Base-by-base conservation (phyloP, 176 grass and related monocot species). In the Sorghum bicolor region DNA sequence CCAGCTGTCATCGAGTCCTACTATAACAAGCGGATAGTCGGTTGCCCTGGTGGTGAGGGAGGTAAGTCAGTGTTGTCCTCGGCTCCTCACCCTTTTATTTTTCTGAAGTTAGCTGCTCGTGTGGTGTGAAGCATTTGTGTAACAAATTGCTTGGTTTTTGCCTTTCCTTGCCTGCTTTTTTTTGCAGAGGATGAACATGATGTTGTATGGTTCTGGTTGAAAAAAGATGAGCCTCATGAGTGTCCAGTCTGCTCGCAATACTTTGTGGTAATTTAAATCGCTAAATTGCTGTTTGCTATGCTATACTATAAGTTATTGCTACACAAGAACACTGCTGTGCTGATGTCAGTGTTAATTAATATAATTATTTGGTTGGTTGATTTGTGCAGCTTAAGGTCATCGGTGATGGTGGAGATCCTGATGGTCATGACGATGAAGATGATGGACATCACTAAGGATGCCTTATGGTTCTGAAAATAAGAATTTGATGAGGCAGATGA, bases 151-250 rank as follows among this genome's bases (percentile, higher is more conserved):
- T 64, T 55, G 69, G 25, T 63, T n/a, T 40, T 26, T 64, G 30
- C 45, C 34, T 36, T 72, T 69, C 66, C 38, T 62, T 1, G 60
- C 67, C 57, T 83, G 15, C 10, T 81, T 75, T 79, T n/a, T 50
- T 50, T 30, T 90, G 67, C 81, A 99, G 96, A 99, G 91, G 96
- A 99, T 89, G 93, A 99, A 64, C 96, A 99, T 90, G 96, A 99
- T 82, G 88, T 99, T 30, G 78, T 96, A 62, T 99, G 96, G 96
- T 99, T 99, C 72, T 99, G 96, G 96, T 87, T 99, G 87, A 89
- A 99, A 82, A 99, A 99, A 80, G 93, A 92, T 58, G 91, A 99
- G 30, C 93, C 93, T 2, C 96, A 96, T 86, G 93, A 94, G 66
- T 99, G 96, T 65, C 93, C 91, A 47, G 84, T 99, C 29, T 99